Conservation (phyloP, 2,329 filamentous ascomycete species). For the Penicillium sp. region DNA sequence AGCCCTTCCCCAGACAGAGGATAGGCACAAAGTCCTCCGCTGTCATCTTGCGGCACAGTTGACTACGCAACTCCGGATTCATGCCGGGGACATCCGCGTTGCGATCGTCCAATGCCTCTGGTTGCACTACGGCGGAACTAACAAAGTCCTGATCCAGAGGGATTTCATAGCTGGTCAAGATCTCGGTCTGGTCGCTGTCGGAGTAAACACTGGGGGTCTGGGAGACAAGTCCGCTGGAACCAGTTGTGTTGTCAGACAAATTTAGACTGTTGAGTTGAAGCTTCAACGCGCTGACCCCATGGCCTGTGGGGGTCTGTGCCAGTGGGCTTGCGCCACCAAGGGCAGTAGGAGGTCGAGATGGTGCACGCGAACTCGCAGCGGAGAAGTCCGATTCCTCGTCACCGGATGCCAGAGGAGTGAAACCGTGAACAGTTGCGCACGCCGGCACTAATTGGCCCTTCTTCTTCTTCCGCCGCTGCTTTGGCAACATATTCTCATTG, state of each 20-base stretch:
- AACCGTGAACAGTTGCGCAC: slow-evolving; percentile 44
- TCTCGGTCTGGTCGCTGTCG: slow-evolving; percentile 65
- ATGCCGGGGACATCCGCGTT: slow-evolving; percentile 39
- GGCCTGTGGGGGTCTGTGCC: slow-evolving; percentile 52
- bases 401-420: slow-evolving; percentile 44
- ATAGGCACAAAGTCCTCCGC: slow-evolving; percentile 86
- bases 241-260: slow-evolving; percentile 60
- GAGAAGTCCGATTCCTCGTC: slow-evolving; percentile 50
- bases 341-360: slow-evolving; percentile 17
- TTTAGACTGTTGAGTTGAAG: slow-evolving; percentile 76
- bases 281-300: slow-evolving; percentile 80
- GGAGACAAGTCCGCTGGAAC: slow-evolving; percentile 48
- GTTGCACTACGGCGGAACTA: slow-evolving; percentile 54
- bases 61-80: slow-evolving; percentile 53
- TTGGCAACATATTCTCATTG: slow-evolving; percentile 25
- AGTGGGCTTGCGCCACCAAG: slow-evolving; percentile 46
- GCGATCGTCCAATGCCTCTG: slow-evolving; percentile 35
- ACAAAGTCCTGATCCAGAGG: slow-evolving; percentile 80
- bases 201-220: slow-evolving; percentile 55
- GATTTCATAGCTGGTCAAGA: slow-evolving; percentile 80
- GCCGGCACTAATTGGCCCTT: slow-evolving; percentile 32
- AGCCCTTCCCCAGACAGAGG: slow-evolving; percentile 91
- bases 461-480: slow-evolving; percentile 41
- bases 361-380: slow-evolving; percentile 30
- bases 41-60: slow-evolving; percentile 75